Evolutionary conservation across 208 protist genomes (phyloP).

Genomic region (Leishmania major): DNA sequence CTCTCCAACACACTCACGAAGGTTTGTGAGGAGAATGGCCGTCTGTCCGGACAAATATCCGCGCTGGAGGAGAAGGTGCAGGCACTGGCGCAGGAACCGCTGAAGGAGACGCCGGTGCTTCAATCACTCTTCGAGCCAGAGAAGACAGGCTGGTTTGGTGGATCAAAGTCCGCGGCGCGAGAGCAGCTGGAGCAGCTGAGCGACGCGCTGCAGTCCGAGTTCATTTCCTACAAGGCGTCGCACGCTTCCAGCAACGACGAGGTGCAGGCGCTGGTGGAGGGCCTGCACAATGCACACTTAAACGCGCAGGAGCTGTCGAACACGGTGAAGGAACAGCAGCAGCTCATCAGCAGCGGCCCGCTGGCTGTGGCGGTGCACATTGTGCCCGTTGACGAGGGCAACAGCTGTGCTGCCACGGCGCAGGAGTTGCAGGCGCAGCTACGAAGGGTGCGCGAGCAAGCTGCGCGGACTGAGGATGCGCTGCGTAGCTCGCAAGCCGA

Average conservation of each 20-base stretch:
- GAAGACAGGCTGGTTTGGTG: slow-evolving; percentile 83
- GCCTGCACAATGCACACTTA: slow-evolving; percentile 59
- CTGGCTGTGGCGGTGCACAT: slow-evolving; percentile 47
- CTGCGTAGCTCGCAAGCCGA: slow-evolving; percentile 21
- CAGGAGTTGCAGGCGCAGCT: slow-evolving; percentile 52
- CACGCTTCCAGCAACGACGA: slow-evolving; percentile 86
- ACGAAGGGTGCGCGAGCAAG: slow-evolving; percentile 31
- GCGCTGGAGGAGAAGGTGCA: slow-evolving; percentile 49
- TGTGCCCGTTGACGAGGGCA: slow-evolving; percentile 33
- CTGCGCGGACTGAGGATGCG: slow-evolving; percentile 18
- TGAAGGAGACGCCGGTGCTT: slow-evolving; percentile 58
- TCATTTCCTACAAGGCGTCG: slow-evolving; percentile 66
- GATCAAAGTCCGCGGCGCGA: slow-evolving; percentile 60
- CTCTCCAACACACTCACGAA: slow-evolving; percentile 66
- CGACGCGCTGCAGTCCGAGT: slow-evolving; percentile 75
- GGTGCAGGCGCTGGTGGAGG: slow-evolving; percentile 69
- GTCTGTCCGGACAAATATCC: slow-evolving; percentile 42
- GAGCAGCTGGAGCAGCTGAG: slow-evolving; percentile 69
- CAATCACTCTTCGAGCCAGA: slow-evolving; percentile 78
- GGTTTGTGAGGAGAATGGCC: slow-evolving; percentile 84
- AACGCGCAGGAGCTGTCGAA: slow-evolving; percentile 63
- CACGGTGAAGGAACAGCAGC: slow-evolving; percentile 67
- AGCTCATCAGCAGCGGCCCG: slow-evolving; percentile 53
- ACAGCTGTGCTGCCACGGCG: slow-evolving; percentile 22
- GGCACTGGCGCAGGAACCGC: slow-evolving; percentile 36